Base-by-base conservation (phyloP, 208 protist species). In the Strigomonas culicis region DNA sequence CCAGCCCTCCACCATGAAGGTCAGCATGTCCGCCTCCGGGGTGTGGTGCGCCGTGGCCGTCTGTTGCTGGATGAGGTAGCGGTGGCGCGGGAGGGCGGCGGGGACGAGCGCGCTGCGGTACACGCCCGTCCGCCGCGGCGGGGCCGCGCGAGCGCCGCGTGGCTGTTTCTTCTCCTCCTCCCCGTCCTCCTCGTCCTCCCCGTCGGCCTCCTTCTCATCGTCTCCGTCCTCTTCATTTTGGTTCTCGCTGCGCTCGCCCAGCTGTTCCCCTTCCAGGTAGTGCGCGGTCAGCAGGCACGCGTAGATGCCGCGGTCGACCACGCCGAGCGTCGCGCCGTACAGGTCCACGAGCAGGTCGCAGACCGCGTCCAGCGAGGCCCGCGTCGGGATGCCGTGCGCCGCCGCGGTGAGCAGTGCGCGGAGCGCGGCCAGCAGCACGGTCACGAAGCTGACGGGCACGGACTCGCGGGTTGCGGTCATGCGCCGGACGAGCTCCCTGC, bases 11-110 rank as follows among this genome's bases (percentile, higher is more conserved):
- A 86, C 74, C 34, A 94, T 55, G 44, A 84, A 78, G 27, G 85
- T 75, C 0, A 96, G 71, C 84, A 96, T 90, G 62, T 93, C 83
- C 21, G 83, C 76, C 66, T 96, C 86, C 0, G 81, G 79, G 0
- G 83, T 88, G n/a, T 82, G 52, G 53, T 82, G 43, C 4, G 74
- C 60, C 11, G 69, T 70, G 31, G 75, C 66, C 39, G 73, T 71
- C 69, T 91, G 82, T 17, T 79, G 70, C 39, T 65, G 72, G 11
- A 93, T 79, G 60, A 89, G 74, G 60, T 82, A 95, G 43, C 89
- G 89, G 10, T 73, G 63, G 34, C 73, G 57, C 63, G 74, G 62
- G 6, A 95, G 44, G 11, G 68, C 62, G 8, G 47, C 27, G 4
- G 82, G 85, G n/a, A 89, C 85, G 21, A 60, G 28, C 3, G 81